Base-by-base conservation (phyloP, 2,329 filamentous ascomycete species). In the Microsporum audouinii region DNA sequence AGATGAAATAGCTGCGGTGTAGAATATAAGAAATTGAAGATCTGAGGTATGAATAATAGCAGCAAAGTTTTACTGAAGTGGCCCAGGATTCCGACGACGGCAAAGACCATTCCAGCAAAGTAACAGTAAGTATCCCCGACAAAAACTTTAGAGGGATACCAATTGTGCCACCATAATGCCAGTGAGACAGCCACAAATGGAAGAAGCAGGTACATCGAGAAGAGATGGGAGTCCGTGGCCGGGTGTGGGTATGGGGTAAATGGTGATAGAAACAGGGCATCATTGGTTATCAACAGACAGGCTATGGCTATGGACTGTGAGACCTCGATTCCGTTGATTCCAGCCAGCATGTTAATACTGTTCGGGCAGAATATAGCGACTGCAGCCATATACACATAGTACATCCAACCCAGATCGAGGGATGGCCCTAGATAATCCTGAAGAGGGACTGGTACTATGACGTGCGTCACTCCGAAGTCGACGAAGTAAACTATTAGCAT, bases 101-200 rank as follows among this genome's bases (percentile, higher is more conserved):
- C 94, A 72, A 99, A 99, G 43, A 97, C 89, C 91, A 99, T 99
- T 66, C 94, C 94, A 0, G 94, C 94, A 74, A 99, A 96, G 77
- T 99, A 99, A 81, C 94, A 99, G 81, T 97, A 99, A 2, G 94
- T 99, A 75, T 99, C 94, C 61, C 94, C 94, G 7, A 97, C 92
- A 70, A 99, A 99, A 7, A 97, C 94, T 68, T 85, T 86, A 29
- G 92, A 90, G 0, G 94, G 94, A 71, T 91, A 99, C 89, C 91
- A 95, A 75, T 99, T 99, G 78, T 99, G 91, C 72, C 77, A 84
- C 70, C 94, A 83, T 14, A 99, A 81, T 6, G 94, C 94, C 58
- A 88, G 75, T 5, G 91, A 96, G 60, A 96, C 94, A 57, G 91
- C 94, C 63, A 97, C 82, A 79, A 97, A 97, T 14, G 94, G 94